These are phyloP conservation scores for Alternaria sp. DNA, from an alignment of 2,329 filamentous ascomycete genomes.

Conservation along the genomic window DNA sequence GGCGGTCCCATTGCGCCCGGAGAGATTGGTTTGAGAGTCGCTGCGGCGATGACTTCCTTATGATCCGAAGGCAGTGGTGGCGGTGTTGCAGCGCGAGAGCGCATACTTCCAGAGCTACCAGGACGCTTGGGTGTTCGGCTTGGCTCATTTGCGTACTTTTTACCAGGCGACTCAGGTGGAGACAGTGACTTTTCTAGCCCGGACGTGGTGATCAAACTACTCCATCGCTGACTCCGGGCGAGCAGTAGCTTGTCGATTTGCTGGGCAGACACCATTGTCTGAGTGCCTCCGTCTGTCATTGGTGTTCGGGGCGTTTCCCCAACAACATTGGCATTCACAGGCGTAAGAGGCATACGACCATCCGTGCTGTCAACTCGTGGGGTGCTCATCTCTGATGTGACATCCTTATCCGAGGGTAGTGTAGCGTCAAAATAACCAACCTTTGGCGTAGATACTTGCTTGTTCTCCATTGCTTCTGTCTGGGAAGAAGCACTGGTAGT, in stretches of 20 bases:
- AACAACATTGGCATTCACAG: conserved; percentile 34
- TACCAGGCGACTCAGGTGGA: conserved; percentile 47
- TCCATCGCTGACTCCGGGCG: conserved; percentile 55
- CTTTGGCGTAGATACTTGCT: conserved; percentile 40
- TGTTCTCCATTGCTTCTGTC: conserved; percentile 18
- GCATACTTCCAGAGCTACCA: conserved; percentile 75
- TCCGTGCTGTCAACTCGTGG: conserved; percentile 18
- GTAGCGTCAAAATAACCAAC: conserved; percentile 55
- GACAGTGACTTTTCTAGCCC: conserved; percentile 42
- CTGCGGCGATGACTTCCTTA: conserved; percentile 83
- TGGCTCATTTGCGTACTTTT: conserved; percentile 37
- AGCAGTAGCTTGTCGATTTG: conserved; percentile 80
- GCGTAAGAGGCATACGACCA: conserved; percentile 32
- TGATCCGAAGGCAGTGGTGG: conserved; percentile 86
- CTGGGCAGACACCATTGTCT: conserved; percentile 83
- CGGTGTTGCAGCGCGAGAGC: conserved; percentile 58
- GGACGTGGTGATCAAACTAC: conserved; percentile 38
- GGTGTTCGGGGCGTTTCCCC: conserved; percentile 37
- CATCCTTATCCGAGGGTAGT: conserved; percentile 55
- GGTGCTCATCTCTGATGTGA: conserved; percentile 8
- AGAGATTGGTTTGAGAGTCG: conserved; percentile 63
- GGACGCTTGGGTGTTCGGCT: conserved; percentile 63
- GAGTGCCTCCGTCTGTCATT: conserved; percentile 75
- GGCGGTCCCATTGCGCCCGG: conserved; percentile 79
- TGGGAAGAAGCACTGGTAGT: conserved; percentile 23